Evolutionary conservation across 805 yeast species (phyloP).

Genomic region (Starmerella ratchasimensis): DNA sequence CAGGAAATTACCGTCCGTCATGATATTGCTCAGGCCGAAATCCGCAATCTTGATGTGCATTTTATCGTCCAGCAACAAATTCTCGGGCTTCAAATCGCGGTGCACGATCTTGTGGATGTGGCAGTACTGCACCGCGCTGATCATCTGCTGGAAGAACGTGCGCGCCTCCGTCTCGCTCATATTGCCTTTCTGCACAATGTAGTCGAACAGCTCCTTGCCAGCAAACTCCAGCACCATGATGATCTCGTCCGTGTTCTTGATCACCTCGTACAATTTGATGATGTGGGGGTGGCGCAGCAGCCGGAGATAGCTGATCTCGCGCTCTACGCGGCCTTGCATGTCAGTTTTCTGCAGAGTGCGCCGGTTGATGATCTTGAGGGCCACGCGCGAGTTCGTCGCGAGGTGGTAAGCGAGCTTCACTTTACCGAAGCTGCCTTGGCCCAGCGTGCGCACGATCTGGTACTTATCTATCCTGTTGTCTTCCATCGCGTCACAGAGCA

Average conservation of each 20-base stretch:
- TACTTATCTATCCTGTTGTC: slow-evolving; percentile 65
- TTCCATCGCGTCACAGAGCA: no score
- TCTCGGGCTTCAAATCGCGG: slow-evolving; percentile 93
- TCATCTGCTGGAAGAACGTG: slow-evolving; percentile 88
- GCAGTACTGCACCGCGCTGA: slow-evolving; percentile 92
- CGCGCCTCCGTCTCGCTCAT: slow-evolving; percentile 88
- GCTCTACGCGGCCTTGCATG: slow-evolving; percentile 92
- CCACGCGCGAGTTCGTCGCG: slow-evolving; percentile 84
- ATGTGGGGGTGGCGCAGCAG: slow-evolving; percentile 90
- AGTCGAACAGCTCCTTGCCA: slow-evolving; percentile 90
- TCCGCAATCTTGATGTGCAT: slow-evolving; percentile 91
- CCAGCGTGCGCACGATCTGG: slow-evolving; percentile 81
- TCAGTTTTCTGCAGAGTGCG: slow-evolving; percentile 86
- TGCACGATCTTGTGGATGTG: slow-evolving; percentile 94
- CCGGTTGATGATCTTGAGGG: slow-evolving; percentile 81
- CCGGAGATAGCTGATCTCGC: slow-evolving; percentile 82
- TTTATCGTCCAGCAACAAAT: slow-evolving; percentile 74
- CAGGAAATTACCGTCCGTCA: slow-evolving; percentile 94
- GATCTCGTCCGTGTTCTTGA: slow-evolving; percentile 87
- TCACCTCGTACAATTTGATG: slow-evolving; percentile 87
- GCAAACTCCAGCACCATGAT: slow-evolving; percentile 96
- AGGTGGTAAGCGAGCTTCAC: slow-evolving; percentile 84
- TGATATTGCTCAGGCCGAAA: slow-evolving; percentile 84
- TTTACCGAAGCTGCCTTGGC: slow-evolving; percentile 95
- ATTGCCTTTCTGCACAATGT: slow-evolving; percentile 84